Conservation (phyloP, 331 rosid species). For the Pyracantha coccinea region DNA sequence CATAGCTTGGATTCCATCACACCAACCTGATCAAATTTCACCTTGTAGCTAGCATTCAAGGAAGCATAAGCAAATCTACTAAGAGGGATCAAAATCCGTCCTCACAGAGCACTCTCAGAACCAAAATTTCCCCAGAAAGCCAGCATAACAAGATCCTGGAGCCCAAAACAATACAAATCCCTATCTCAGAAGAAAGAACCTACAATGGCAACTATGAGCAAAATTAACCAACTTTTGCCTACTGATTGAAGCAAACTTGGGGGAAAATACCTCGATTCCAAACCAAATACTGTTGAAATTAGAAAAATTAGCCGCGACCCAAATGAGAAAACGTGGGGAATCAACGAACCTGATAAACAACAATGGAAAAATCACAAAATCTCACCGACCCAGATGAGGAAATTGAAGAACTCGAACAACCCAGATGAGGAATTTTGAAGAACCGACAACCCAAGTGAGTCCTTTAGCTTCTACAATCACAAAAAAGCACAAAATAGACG, state of each 20-base stretch:
- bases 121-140: background rate
- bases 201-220: background rate
- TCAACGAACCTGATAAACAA: conserved; percentile 12
- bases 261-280: conserved; percentile 8
- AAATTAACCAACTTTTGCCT: background rate
- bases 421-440: conserved; percentile 27
- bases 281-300: background rate
- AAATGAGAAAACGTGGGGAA: conserved; percentile 8
- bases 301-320: conserved; percentile 1
- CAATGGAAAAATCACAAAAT: conserved; percentile 14
- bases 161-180: background rate
- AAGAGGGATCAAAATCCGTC: conserved; percentile 10
- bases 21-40: background rate
- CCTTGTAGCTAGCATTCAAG: conserved; percentile 3
- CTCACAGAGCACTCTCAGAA: conserved; percentile 4
- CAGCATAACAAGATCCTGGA: conserved; percentile 19
- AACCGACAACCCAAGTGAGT: conserved; percentile 32
- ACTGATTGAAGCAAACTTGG: conserved; percentile 7
- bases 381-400: conserved; percentile 21
- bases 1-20: background rate
- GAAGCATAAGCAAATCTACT: conserved; percentile 14
- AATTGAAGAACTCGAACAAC: conserved; percentile 24
- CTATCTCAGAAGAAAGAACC: too few relatives aligned
- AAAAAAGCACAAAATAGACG: conserved; percentile 17
- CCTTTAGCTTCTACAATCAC: conserved; percentile 28